Base-by-base conservation (phyloP, 2,329 filamentous ascomycete genomes). In the Phaeoacremonium minimum region DNA sequence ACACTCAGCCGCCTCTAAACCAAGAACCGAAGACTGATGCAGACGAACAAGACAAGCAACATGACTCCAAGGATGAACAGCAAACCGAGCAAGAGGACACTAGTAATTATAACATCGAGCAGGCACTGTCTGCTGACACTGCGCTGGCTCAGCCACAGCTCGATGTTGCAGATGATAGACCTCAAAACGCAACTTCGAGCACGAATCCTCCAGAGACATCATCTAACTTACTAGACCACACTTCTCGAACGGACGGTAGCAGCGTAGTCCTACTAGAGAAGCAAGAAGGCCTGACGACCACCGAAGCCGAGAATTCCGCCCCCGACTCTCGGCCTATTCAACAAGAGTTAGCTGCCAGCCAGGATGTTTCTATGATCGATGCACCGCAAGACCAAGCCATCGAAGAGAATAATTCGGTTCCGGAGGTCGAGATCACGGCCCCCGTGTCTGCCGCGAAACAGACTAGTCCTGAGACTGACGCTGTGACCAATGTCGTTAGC, bases 391-490 rank as follows among this genome's bases (percentile, higher is more conserved):
- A 32, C 4, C 12, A 36, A 35, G 28, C 38, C 28, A 18, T 17
- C 15, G 28, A 31, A 32, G 13, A 36, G 17, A 14, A 32, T 15
- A 30, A 33, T 55, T 6, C 22, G n/a, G 22, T 26, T 26, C 46
- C 49, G 2, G 51, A 53, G n/a, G 40, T 57, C 15, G 47, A 58
- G 15, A 31, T 43, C n/a, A 45, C 46, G 17, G 41, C 44, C 3
- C 36, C 47, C 4, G 41, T 55, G 6, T 30, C 47, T 7, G 45
- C 48, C 6, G 42, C 50, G n/a, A 58, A 61, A 30, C 55, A 52
- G 2, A 46, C 48, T 4, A 71, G 55, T 28, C 60, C 66, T 0
- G 66, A 68, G 31, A 68, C 64, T 1, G 69, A 71, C 28, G 57
- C 53, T 0, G 50, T 58, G 3, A 71, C 67, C 3, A 67, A 64